These are phyloP conservation scores for Huiozyma naganishii DNA, from an alignment of 805 yeast genomes.

Conservation along the genomic window DNA sequence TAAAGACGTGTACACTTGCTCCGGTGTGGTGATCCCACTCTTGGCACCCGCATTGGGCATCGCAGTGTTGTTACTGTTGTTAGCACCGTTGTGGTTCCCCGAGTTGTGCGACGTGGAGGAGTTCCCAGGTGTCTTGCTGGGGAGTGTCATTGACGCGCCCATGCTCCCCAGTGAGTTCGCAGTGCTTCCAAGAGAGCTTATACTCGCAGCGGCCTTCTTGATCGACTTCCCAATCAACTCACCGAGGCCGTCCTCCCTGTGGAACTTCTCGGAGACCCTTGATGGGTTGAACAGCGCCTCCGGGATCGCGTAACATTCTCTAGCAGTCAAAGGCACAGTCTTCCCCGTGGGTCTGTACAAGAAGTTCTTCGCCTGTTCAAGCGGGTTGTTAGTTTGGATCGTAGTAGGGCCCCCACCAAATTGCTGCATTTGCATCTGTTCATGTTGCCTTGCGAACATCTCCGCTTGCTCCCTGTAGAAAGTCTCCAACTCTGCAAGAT, in stretches of 20 bases:
- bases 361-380: conserved; percentile 14
- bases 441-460: conserved; percentile 12
- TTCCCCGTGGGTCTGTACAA: conserved; percentile 8
- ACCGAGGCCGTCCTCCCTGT: conserved; percentile 19
- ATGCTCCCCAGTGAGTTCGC: neutral
- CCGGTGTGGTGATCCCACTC: conserved; percentile 11
- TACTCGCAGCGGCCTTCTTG: conserved; percentile 20
- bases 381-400: conserved; percentile 11
- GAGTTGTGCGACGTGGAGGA: neutral
- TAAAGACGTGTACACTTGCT: conserved; percentile 21
- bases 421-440: conserved; percentile 9
- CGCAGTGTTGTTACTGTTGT: conserved; percentile 1
- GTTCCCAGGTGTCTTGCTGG: neutral
- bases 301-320: conserved; percentile 18
- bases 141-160: conserved; percentile 1
- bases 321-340: conserved; percentile 16
- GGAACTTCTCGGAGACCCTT: conserved; percentile 10
- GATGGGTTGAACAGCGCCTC: conserved; percentile 24
- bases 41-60: neutral
- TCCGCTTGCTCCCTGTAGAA: conserved; percentile 18
- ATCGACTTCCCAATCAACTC: conserved; percentile 19
- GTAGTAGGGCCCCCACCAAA: conserved; percentile 3
- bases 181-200: conserved; percentile 4
- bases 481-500: conserved; percentile 15
- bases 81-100: neutral